Conservation (phyloP, 495 filamentous ascomycete species). For the Lepidopterella palustris region DNA sequence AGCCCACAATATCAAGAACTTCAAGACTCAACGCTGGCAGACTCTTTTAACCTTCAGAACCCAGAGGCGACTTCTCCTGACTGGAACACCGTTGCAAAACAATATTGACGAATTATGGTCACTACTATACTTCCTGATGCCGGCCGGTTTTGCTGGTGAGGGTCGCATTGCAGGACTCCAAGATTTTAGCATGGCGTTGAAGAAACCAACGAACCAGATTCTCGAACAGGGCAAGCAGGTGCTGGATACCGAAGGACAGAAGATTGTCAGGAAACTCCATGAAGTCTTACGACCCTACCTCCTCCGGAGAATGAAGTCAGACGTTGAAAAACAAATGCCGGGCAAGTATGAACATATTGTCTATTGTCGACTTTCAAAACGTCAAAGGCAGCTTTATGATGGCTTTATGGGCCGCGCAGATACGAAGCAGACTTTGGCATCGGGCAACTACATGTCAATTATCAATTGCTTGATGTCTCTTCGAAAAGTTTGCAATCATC, state of each 20-base stretch:
- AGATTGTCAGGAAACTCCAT: slow-evolving; percentile 85
- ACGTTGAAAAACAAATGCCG: slow-evolving; percentile 99
- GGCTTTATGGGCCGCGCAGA: slow-evolving; percentile 92
- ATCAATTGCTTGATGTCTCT: slow-evolving; percentile 98
- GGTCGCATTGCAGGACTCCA: slow-evolving; percentile 83
- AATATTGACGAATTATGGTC: slow-evolving; percentile 97
- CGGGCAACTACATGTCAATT: slow-evolving; percentile 93
- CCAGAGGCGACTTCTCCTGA: slow-evolving; percentile 76
- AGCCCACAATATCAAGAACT: slow-evolving; percentile 99
- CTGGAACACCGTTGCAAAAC: slow-evolving; percentile 95
- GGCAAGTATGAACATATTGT: slow-evolving; percentile 96
- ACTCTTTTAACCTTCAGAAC: slow-evolving; percentile 88
- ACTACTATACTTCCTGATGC: slow-evolving; percentile 90
- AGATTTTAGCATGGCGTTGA: slow-evolving; percentile 91
- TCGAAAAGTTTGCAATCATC: slow-evolving; percentile 97
- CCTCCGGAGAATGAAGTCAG: slow-evolving; percentile 85
- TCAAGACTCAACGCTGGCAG: slow-evolving; percentile 95
- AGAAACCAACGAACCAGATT: slow-evolving; percentile 87
- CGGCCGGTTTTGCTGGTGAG: slow-evolving; percentile 69
- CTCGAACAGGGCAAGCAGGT: slow-evolving; percentile 87
- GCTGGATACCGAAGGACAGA: slow-evolving; percentile 86
- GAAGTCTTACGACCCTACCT: slow-evolving; percentile 89
- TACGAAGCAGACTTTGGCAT: slow-evolving; percentile 80
- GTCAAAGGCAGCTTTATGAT: slow-evolving; percentile 92
- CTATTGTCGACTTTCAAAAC: slow-evolving; percentile 87